These are phyloP conservation scores for Bryoerythrophyllum caledonicum DNA, from an alignment of 225 moss, liverwort and hornwort genomes.

Conservation along the genomic window DNA sequence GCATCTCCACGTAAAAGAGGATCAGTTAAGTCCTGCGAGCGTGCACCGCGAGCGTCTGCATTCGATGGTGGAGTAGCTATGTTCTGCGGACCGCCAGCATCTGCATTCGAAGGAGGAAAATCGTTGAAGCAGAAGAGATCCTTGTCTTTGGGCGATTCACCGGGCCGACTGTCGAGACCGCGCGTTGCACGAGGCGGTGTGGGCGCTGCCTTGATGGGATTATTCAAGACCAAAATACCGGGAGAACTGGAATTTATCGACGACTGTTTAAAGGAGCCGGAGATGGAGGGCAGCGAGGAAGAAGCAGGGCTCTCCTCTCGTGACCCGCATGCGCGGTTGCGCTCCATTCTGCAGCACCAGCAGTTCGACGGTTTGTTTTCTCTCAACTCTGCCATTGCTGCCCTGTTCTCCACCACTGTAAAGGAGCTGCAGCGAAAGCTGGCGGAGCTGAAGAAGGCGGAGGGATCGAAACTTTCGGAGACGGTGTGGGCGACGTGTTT, in stretches of 20 bases:
- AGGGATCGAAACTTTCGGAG: conserved; percentile 18
- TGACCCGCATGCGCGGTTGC: no score
- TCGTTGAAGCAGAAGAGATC: neutral
- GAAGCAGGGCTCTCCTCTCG: neutral
- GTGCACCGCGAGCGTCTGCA: no score
- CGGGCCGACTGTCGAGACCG: no score
- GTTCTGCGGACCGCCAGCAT: neutral
- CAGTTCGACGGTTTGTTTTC: no score
- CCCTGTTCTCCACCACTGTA: no score
- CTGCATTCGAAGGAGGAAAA: neutral
- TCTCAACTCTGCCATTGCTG: no score
- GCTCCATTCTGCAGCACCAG: no score
- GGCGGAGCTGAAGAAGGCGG: neutral
- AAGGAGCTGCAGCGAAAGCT: no score
- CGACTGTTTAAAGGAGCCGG: neutral
- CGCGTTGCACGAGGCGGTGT: neutral
- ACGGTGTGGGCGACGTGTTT: conserved; percentile 35
- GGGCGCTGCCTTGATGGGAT: neutral
- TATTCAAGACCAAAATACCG: neutral
- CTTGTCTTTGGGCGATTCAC: neutral
- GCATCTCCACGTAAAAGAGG: no score
- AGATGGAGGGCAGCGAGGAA: neutral
- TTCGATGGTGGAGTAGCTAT: no score
- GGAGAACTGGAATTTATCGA: no score
- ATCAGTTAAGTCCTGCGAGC: no score